Percentiles rank a stretch among this genome's conserved stretches.
These are phyloP conservation scores for Coix lacrymajobi DNA, from an alignment of 176 grass and related monocot genomes.

Conservation along the genomic window DNA sequence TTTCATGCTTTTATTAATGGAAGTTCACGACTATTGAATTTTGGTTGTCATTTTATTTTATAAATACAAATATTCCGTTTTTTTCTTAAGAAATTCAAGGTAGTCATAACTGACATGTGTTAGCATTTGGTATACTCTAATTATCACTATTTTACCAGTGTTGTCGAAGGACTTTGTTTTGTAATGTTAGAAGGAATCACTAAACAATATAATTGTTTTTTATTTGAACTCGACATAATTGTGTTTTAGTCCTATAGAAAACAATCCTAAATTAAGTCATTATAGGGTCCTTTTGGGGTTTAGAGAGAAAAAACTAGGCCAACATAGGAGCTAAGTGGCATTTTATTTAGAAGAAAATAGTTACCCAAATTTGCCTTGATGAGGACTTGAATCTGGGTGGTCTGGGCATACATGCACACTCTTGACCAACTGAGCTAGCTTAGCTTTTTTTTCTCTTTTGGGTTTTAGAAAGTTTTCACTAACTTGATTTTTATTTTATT, in stretches of 20 bases:
- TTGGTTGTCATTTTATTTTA: neutral
- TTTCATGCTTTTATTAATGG: constrained; percentile 23
- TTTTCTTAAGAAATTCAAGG: neutral
- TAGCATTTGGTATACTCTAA: constrained; percentile 2
- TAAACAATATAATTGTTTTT: constrained; percentile 8
- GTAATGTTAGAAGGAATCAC: neutral
- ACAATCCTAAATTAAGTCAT: neutral
- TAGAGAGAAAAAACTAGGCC: neutral
- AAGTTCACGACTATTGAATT: neutral
- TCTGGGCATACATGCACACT: neutral
- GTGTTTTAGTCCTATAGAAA: neutral
- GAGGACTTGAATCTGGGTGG: neutral
- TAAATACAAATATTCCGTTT: neutral
- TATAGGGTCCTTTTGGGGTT: neutral
- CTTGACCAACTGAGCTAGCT: neutral
- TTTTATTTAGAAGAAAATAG: neutral
- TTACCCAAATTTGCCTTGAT: neutral
- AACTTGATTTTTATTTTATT: neutral
- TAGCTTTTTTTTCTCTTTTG: neutral
- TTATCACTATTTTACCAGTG: neutral
- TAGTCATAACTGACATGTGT: neutral
- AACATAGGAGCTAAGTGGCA: neutral
- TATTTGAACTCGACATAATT: no score
- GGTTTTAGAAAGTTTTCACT: neutral
- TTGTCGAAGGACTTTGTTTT: neutral